Percentiles rank a stretch among this genome's conserved stretches.
Conservation (phyloP, 164 flowering plant species). For the Umbellularia californica region DNA sequence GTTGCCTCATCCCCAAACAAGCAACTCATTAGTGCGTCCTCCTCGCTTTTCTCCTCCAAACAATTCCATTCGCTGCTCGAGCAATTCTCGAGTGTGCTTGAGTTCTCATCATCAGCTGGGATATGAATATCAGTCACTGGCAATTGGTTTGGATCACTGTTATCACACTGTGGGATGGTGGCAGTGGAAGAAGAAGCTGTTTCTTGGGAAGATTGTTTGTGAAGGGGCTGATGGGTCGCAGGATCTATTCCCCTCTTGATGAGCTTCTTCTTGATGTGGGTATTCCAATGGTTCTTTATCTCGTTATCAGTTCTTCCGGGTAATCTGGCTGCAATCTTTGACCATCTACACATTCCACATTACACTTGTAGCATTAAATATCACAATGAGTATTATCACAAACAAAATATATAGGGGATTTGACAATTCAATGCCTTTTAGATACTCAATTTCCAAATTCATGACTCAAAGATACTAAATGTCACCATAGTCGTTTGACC, state of each 20-base stretch:
- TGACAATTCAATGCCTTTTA: too few relatives aligned
- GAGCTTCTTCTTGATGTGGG: constrained; percentile 87
- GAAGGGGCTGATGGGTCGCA: constrained; percentile 70
- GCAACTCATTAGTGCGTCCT: constrained; percentile 43
- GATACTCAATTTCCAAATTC: too few relatives aligned
- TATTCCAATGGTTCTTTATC: constrained; percentile 91
- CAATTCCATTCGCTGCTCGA: constrained; percentile 29
- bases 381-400: not conserved
- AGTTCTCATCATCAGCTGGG: constrained; percentile 27
- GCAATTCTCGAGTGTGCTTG: constrained; percentile 34
- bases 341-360: constrained; percentile 48
- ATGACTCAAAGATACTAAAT: too few relatives aligned
- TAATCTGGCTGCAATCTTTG: constrained; percentile 71
- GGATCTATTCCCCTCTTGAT: constrained; percentile 87
- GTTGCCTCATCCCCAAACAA: constrained; percentile 41
- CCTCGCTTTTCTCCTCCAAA: constrained; percentile 27
- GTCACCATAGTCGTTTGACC: too few relatives aligned
- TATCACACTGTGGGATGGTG: constrained; percentile 3
- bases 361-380: not conserved
- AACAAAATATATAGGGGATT: not conserved
- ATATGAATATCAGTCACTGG: constrained; percentile 8
- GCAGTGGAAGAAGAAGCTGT: constrained; percentile 9
- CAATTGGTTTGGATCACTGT: not conserved
- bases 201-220: constrained; percentile 25
- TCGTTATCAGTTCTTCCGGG: constrained; percentile 92